phyloP scores from a whole-genome alignment of 495 filamentous ascomycete genomes.

The Penicillium taxi region DNA sequence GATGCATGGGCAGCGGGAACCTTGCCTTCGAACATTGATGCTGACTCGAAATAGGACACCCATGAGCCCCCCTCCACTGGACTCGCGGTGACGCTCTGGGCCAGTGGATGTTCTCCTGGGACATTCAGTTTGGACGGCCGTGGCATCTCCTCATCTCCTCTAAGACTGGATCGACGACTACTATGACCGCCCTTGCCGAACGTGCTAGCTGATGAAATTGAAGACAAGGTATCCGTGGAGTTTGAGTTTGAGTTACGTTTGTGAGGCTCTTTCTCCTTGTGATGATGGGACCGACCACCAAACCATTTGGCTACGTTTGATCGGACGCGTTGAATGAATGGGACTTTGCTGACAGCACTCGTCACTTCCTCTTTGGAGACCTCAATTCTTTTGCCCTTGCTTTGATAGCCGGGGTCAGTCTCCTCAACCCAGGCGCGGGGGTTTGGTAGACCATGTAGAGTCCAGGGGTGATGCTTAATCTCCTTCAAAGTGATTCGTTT shows the following conservation, averaged over 20 bases:
- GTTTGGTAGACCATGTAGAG: constrained; percentile 70
- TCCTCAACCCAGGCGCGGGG: constrained; percentile 80
- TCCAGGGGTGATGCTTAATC: constrained; percentile 95
- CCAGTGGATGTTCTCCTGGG: constrained; percentile 68
- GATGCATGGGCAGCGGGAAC: constrained; percentile 32
- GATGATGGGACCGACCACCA: constrained; percentile 50
- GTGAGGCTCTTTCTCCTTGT: constrained; percentile 48
- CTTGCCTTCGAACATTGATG: constrained; percentile 18
- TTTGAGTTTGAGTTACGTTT: constrained; percentile 34
- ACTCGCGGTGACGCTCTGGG: constrained; percentile 70
- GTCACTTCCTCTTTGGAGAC: constrained; percentile 87
- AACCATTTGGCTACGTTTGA: constrained; percentile 51
- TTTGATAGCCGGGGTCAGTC: constrained; percentile 75
- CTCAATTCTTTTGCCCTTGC: constrained; percentile 82
- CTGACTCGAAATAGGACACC: constrained; percentile 34
- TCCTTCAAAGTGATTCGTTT: constrained; percentile 83
- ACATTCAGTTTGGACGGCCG: constrained; percentile 32
- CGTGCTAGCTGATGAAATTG: constrained; percentile 21
- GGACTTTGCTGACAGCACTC: constrained; percentile 80
- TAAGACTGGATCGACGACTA: constrained; percentile 59
- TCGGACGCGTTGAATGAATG: constrained; percentile 64
- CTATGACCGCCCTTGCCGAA: constrained; percentile 32
- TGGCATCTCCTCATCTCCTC: constrained; percentile 55
- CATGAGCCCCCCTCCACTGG: constrained; percentile 46
- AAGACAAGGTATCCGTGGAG: constrained; percentile 29